Base-by-base conservation (phyloP, 257 asterid genomes). In the Fraxinus anomala region DNA sequence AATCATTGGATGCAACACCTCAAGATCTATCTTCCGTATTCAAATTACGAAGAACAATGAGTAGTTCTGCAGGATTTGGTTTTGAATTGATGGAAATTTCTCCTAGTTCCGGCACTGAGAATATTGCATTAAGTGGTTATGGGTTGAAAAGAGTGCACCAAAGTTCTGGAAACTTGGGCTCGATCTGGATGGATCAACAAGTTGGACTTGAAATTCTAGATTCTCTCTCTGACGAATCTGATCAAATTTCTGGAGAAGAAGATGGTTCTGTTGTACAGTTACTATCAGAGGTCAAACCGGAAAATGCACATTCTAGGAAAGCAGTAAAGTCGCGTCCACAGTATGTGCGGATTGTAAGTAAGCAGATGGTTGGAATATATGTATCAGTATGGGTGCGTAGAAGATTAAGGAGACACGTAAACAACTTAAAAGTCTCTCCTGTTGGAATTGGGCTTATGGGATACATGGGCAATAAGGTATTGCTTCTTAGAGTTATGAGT, bases 371-470 rank as follows among this genome's bases (percentile, higher is more conserved):
- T 34, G 99, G 99, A n/a, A 92, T 94, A 82, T 92, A 94, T 51
- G 89, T 94, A 33, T 94, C 99, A 0, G 87, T 94, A 31, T 94
- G 99, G 99, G 96, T 92, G 11, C 88, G 88, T 2, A 83, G 89
- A 84, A 86, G 89, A 81, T 80, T 94, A 83, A 88, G 99, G 87
- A 87, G 96, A 36, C 99, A 92, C 75, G 78, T 94, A 76, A 92
- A 94, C 88, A 86, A 94, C 87, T 80, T 94, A 84, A 87, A 86
- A 90, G 99, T 94, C 16, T 92, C 97, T 68, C 94, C 96, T 14
- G 99, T 94, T 23, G 99, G 99, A 76, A 89, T 90, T 69, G 99
- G 99, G 79, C 92, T 94, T 30, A 94, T 94, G 99, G 97, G 99
- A 34, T 94, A 94, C 87, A 88, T 94, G 94, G 99, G 99, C 13